Conservation (phyloP, 441 rosid genomes). For the Populus hybrid region DNA sequence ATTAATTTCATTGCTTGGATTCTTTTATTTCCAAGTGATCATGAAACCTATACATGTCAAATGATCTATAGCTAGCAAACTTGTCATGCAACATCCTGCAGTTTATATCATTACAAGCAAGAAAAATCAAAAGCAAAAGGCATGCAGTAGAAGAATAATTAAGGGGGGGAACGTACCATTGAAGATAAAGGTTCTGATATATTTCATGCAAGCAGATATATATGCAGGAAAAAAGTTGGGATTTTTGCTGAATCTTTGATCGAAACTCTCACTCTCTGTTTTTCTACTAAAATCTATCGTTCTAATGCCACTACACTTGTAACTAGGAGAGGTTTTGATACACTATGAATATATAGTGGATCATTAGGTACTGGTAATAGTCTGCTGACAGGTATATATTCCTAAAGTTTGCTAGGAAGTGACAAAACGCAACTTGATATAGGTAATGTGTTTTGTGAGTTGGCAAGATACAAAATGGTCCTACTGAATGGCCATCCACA, state of each 20-base stretch:
- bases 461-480: constrained; percentile 43
- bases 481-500: constrained; percentile 38
- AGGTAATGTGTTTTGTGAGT: constrained; percentile 40
- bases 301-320: constrained; percentile 1
- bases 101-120: not conserved
- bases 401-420: constrained; percentile 34
- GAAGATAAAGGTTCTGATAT: constrained; percentile 35
- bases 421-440: constrained; percentile 53
- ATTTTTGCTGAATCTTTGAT: constrained; percentile 11
- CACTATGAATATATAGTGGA: constrained; percentile 12
- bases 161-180: constrained; percentile 33
- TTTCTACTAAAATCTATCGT: constrained; percentile 20
- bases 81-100: not conserved
- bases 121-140: constrained; percentile 8
- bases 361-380: constrained; percentile 29
- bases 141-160: constrained; percentile 5
- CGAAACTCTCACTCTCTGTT: constrained; percentile 16
- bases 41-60: not conserved
- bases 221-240: not conserved
- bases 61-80: constrained; percentile 3
- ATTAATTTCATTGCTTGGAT: not conserved
- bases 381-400: constrained; percentile 25
- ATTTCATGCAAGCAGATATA: constrained; percentile 32
- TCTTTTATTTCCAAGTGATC: not conserved
- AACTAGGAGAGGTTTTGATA: constrained; percentile 18